phyloP scores from a whole-genome alignment of 2,329 filamentous ascomycete genomes.

The Sporothrix inflata region DNA sequence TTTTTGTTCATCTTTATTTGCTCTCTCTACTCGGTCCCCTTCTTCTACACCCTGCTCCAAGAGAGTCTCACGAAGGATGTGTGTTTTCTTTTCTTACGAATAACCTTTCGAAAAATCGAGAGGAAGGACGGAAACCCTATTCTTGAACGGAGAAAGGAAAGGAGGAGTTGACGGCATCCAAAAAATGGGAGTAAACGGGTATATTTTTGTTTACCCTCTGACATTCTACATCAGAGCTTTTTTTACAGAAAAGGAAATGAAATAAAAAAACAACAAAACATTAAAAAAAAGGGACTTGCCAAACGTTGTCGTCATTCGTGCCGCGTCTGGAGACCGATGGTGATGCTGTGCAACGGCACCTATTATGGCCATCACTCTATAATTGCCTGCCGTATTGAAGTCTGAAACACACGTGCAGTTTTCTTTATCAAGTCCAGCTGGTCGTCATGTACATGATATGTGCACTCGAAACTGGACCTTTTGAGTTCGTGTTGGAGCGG shows the following conservation, averaged over 20 bases:
- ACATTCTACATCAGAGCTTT: constrained; percentile 5
- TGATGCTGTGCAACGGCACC: not conserved
- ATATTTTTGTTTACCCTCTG: constrained; percentile 22
- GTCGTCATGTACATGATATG: not conserved
- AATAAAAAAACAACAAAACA: constrained; percentile 28
- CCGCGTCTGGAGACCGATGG: not conserved
- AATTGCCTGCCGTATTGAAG: too few species aligned
- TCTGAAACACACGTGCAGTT: too few species aligned
- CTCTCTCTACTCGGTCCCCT: not conserved
- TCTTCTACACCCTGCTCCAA: not conserved
- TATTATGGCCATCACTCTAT: too few species aligned
- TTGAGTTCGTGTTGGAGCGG: not conserved
- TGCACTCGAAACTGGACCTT: not conserved
- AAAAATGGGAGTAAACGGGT: constrained; percentile 26
- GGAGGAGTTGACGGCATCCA: constrained; percentile 22
- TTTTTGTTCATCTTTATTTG: not conserved
- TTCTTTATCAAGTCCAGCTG: too few species aligned
- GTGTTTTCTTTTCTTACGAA: constrained; percentile 24
- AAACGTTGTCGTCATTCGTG: not conserved
- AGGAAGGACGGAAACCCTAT: constrained; percentile 1
- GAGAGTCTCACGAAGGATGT: constrained; percentile 16
- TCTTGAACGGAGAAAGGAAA: not conserved
- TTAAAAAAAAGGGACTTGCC: not conserved
- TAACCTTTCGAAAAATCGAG: constrained; percentile 1
- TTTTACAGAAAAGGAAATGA: constrained; percentile 23